Evolutionary conservation across 2,329 filamentous ascomycete species (phyloP), one percentile per base, ranked within the genome.

Genomic region (Aschersonia sp.): DNA sequence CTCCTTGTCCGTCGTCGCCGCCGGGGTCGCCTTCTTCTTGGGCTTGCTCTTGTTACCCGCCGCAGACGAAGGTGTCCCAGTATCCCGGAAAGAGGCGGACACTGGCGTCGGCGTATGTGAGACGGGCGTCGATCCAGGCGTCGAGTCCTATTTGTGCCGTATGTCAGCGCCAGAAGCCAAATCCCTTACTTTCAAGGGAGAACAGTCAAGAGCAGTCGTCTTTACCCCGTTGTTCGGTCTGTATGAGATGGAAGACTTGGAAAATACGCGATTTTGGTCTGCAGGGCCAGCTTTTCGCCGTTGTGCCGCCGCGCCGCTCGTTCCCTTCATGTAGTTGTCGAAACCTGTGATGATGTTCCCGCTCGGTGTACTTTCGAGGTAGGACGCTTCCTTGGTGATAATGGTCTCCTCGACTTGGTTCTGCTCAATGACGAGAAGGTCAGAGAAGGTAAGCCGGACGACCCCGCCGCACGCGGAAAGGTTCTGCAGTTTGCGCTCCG

Each of bases 261-360:
- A 78, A 63, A 91, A 91, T 48, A 91, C 82, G 53, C 84, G 74
- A 60, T 88, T 85, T 55, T 77, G 74, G 47, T 89, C 85, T 51
- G 73, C 73, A 45, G 83, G 69, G 4, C 77, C 76, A 30, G 75
- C 73, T 62, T 84, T 78, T 58, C 81, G 77, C 59, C 84, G 72
- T 54, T 78, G 73, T 9, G 80, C 74, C 4, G 75, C 74, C 2
- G 74, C 71, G n/a, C 79, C 77, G 6, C 78, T 75, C 20, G 75
- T 77, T 48, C 87, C 89, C 66, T 98, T 98, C 72, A 95, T 94
- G 69, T 97, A 98, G 62, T 89, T 94, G 65, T 98, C 92, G 65
- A 98, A 98, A 29, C 92, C 92, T 45, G 86, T 89, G 63, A 98
- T 91, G 61, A 98, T 97, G 69, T 98, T 98, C 43, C 92, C 92